A percentile compares a stretch with the other conserved stretches of the same genome.
Evolutionary conservation across 108 stramenopile genomes (phyloP).

Genomic region (Conticribra guillardii): DNA sequence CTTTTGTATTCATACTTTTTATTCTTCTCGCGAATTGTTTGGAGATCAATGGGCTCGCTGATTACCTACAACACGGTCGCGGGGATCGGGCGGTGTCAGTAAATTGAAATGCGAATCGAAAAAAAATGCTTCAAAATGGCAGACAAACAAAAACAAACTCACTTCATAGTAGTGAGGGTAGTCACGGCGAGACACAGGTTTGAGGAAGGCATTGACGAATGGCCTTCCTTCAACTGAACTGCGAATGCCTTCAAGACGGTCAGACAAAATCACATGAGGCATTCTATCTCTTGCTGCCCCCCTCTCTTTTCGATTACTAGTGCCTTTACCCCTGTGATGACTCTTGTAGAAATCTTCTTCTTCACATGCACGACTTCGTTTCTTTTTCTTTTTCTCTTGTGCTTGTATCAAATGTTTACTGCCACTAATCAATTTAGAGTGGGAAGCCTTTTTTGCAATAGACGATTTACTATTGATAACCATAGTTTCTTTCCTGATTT

Average conservation of each 20-base stretch:
- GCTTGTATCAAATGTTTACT: slow-evolving; percentile 50
- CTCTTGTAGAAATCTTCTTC: slow-evolving; percentile 73
- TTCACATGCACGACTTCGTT: slow-evolving; percentile 72
- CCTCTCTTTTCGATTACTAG: slow-evolving; percentile 78
- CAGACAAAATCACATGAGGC: slow-evolving; percentile 84
- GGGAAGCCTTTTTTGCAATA: slow-evolving; percentile 33
- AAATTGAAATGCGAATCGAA: background rate
- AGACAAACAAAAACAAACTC: background rate
- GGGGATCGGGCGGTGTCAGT: too few relatives aligned
- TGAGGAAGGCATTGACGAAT: slow-evolving; percentile 63
- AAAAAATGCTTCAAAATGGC: background rate
- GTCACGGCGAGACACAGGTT: slow-evolving; percentile 63
- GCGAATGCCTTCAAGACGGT: slow-evolving; percentile 79
- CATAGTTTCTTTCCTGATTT: slow-evolving; percentile 31
- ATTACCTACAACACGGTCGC: too few relatives aligned
- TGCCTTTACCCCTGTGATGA: slow-evolving; percentile 62
- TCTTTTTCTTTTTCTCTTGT: slow-evolving; percentile 70
- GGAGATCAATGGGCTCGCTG: slow-evolving; percentile 79
- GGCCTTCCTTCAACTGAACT: slow-evolving; percentile 68
- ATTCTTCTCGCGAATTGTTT: slow-evolving; percentile 81
- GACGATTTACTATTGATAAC: slow-evolving; percentile 7
- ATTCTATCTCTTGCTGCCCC: slow-evolving; percentile 81
- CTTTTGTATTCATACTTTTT: slow-evolving; percentile 82
- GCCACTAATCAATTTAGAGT: slow-evolving; percentile 24
- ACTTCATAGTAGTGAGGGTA: slow-evolving; percentile 80